Percentiles rank a stretch among this genome's conserved stretches.
Conservation (phyloP, 2,329 filamentous ascomycete genomes). For the Stagonosporopsis cucurbitacearum region DNA sequence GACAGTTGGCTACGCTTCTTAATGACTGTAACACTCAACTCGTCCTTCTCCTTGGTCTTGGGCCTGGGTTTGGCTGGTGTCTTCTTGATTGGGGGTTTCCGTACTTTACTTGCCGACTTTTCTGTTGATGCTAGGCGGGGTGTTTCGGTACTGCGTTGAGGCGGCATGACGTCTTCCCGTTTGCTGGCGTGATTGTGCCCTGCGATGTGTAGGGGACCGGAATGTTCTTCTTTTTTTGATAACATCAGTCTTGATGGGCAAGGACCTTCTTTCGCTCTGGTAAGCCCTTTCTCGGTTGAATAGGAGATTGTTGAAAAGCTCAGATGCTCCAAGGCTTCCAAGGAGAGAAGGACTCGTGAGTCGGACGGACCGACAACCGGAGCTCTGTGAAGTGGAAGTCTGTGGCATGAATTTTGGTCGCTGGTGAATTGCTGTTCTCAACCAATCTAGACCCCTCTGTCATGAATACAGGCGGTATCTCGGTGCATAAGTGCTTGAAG, state of each 20-base stretch:
- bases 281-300: constrained; percentile 13
- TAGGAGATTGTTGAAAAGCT: constrained; percentile 14
- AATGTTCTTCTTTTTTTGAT: not conserved
- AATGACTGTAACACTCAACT: too few relatives aligned
- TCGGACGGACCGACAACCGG: not conserved
- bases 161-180: not conserved
- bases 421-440: not conserved
- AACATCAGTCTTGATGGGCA: not conserved
- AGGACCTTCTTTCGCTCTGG: not conserved
- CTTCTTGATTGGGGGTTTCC: not conserved
- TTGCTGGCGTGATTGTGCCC: not conserved
- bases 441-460: too few relatives aligned
- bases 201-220: too few relatives aligned
- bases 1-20: not conserved
- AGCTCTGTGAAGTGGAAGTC: too few relatives aligned
- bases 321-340: not conserved
- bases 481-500: too few relatives aligned
- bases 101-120: not conserved
- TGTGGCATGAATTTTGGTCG: not conserved
- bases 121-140: not conserved
- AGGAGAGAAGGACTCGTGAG: not conserved
- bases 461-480: too few relatives aligned
- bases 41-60: not conserved
- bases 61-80: not conserved
- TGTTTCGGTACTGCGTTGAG: not conserved